A percentile compares a stretch with the other conserved stretches of the same genome.
phyloP scores from a whole-genome alignment of 2,329 filamentous ascomycete species.

The Microdochium paspali region DNA sequence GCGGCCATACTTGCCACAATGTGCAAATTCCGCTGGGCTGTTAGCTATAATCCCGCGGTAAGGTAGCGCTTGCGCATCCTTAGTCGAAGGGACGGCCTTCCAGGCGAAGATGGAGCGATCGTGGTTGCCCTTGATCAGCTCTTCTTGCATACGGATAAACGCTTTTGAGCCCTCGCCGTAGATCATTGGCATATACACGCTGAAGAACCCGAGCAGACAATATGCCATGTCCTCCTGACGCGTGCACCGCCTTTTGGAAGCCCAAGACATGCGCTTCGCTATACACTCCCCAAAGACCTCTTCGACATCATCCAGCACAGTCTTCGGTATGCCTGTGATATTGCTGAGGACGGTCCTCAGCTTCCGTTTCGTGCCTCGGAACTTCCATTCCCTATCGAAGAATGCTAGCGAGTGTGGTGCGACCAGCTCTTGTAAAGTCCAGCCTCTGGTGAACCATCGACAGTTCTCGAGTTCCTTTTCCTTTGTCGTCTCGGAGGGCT shows the following conservation, averaged over 20 bases:
- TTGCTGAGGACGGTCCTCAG: background rate
- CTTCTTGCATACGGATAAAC: conserved; percentile 2
- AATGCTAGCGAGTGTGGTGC: background rate
- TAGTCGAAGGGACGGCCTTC: background rate
- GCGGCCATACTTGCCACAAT: background rate
- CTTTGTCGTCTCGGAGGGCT: background rate
- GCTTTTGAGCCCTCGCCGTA: conserved; percentile 8
- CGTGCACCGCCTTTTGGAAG: conserved; percentile 7
- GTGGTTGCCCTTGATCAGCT: background rate
- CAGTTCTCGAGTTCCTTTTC: background rate
- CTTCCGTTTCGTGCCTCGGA: conserved; percentile 1
- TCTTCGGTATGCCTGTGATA: background rate
- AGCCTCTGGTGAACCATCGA: background rate
- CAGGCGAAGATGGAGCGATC: background rate
- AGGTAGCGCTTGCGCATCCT: background rate
- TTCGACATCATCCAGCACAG: background rate
- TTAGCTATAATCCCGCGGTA: background rate
- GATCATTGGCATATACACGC: conserved; percentile 13
- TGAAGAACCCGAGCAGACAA: conserved; percentile 13
- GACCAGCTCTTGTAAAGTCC: conserved; percentile 1
- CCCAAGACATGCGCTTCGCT: conserved; percentile 14
- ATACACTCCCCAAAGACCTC: conserved; percentile 4
- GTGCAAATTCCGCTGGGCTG: background rate
- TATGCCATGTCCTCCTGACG: conserved; percentile 12
- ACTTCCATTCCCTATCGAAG: conserved; percentile 1